A percentile compares a stretch with the other conserved stretches of the same genome.
phyloP scores from a whole-genome alignment of 2,329 filamentous ascomycete genomes.

The Botrytis elliptica region DNA sequence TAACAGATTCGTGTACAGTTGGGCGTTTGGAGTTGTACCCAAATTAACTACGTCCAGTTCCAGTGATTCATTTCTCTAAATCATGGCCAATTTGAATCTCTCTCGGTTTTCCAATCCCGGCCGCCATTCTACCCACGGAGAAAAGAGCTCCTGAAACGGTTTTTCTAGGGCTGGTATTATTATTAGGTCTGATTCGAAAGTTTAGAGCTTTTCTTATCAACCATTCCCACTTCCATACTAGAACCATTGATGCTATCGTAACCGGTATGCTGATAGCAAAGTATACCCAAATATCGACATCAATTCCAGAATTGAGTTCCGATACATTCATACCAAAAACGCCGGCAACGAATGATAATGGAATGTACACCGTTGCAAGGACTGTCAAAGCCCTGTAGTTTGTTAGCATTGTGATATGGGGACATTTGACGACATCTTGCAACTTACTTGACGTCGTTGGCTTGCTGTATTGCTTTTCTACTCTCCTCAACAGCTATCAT shows the following conservation, averaged over 20 bases:
- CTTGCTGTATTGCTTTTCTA: conserved; percentile 5
- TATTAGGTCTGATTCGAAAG: not conserved
- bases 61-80: not conserved
- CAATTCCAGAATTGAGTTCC: not conserved
- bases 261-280: not conserved
- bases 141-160: not conserved
- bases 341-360: not conserved
- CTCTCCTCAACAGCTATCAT: not conserved
- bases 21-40: accelerated
- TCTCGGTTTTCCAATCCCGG: not conserved
- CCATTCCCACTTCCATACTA: not conserved
- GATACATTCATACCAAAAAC: not conserved
- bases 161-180: not conserved
- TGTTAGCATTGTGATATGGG: not conserved
- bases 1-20: not conserved
- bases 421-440: not conserved
- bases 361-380: not conserved
- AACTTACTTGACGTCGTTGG: conserved; percentile 3
- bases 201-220: not conserved
- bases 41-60: not conserved
- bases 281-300: not conserved
- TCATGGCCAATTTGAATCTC: not conserved
- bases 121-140: not conserved
- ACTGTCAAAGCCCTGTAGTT: not conserved
- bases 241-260: not conserved